A percentile compares a stretch with the other conserved stretches of the same genome.
phyloP scores from a whole-genome alignment of 768 basidiomycete species.

The Sporobolomyces pararoseus region DNA sequence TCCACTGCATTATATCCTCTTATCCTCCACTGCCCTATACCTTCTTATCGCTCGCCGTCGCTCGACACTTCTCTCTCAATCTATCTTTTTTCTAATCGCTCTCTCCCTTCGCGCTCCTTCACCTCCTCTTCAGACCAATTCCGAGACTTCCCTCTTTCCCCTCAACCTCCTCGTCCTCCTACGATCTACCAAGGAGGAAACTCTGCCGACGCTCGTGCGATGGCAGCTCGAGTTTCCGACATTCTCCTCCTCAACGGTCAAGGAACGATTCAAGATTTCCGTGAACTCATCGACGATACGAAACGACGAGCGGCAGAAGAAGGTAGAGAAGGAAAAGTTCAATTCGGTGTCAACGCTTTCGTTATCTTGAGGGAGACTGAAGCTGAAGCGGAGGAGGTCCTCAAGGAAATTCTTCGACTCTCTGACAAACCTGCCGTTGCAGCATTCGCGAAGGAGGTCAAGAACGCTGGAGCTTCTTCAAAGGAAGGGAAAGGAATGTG shows the following conservation, averaged over 20 bases:
- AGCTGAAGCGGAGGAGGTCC: not conserved
- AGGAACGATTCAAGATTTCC: conserved; percentile 1
- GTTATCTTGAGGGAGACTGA: conserved; percentile 4
- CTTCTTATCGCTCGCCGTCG: too few species aligned
- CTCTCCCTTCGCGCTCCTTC: too few species aligned
- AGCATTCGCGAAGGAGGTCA: conserved; percentile 5
- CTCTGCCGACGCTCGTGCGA: conserved; percentile 3
- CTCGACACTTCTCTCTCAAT: not conserved
- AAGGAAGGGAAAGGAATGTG: conserved; percentile 8
- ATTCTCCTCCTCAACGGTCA: conserved; percentile 11
- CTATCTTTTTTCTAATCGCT: too few species aligned
- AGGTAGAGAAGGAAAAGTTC: not conserved
- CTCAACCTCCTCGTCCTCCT: not conserved
- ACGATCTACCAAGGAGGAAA: conserved; percentile 11
- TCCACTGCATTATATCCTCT: too few species aligned
- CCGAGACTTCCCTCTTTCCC: not conserved
- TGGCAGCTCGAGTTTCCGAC: conserved; percentile 6
- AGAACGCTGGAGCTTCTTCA: not conserved
- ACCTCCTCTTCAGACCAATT: too few species aligned
- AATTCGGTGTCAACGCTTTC: conserved; percentile 12
- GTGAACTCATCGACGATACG: conserved; percentile 9
- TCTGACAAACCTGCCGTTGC: not conserved
- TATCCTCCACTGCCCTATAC: too few species aligned
- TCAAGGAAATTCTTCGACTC: not conserved
- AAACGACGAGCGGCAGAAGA: conserved; percentile 7